A percentile compares a stretch with the other conserved stretches of the same genome.
Evolutionary conservation across 169 alveolate genomes (phyloP).

Genomic region (Cryptosporidium ubiquitum): DNA sequence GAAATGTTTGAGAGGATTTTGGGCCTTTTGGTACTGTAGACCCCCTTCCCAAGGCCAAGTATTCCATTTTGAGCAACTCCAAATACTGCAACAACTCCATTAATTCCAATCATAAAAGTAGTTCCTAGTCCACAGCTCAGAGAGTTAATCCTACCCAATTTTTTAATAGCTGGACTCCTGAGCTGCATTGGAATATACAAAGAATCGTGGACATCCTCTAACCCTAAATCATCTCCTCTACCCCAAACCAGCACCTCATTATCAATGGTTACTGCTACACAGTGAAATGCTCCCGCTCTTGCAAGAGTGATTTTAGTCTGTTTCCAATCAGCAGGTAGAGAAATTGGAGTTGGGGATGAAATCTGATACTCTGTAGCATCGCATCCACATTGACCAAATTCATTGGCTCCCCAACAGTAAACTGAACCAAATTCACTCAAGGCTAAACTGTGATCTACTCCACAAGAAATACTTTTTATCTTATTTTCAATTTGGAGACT

Average conservation of each 20-base stretch:
- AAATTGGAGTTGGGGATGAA: slow-evolving; percentile 41
- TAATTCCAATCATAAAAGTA: slow-evolving; percentile 49
- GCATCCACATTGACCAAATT: slow-evolving; percentile 71
- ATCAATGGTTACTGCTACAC: slow-evolving; percentile 60
- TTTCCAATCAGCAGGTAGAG: slow-evolving; percentile 68
- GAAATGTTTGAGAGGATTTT: slow-evolving; percentile 37
- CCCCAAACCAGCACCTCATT: slow-evolving; percentile 74
- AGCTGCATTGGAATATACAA: slow-evolving; percentile 62
- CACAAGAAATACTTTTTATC: slow-evolving; percentile 54
- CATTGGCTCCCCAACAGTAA: slow-evolving; percentile 73
- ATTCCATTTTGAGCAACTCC: slow-evolving; percentile 68
- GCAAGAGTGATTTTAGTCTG: slow-evolving; percentile 35
- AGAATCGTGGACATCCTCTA: slow-evolving; percentile 63
- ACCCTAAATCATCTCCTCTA: slow-evolving; percentile 60
- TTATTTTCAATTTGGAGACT: neutral
- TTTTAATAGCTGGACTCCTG: slow-evolving; percentile 55
- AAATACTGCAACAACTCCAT: slow-evolving; percentile 47
- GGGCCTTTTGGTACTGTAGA: slow-evolving; percentile 62
- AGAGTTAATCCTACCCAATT: slow-evolving; percentile 54
- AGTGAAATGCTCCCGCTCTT: slow-evolving; percentile 67
- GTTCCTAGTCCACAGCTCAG: slow-evolving; percentile 64
- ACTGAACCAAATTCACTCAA: slow-evolving; percentile 14
- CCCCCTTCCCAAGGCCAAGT: slow-evolving; percentile 69
- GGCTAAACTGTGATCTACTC: slow-evolving; percentile 52
- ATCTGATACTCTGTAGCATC: slow-evolving; percentile 41